Percentiles rank a stretch among this genome's conserved stretches.
Conservation (phyloP, 495 filamentous ascomycete genomes). For the Glarea lozoyensis region DNA sequence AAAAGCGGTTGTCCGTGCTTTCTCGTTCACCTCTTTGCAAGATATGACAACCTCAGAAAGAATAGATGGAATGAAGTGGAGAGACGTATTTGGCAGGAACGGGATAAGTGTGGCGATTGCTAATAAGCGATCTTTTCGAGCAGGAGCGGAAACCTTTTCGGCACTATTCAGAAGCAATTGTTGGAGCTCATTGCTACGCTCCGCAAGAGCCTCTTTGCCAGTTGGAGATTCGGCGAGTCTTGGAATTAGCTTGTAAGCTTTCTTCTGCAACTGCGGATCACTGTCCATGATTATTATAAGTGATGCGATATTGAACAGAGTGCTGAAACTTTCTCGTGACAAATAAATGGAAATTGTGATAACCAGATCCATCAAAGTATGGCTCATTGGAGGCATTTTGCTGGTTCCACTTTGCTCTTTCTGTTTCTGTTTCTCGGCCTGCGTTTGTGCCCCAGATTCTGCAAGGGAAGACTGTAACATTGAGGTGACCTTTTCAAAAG, state of each 20-base stretch:
- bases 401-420: constrained; percentile 48
- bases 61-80: constrained; percentile 88
- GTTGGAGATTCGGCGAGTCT: constrained; percentile 71
- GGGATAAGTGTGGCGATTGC: constrained; percentile 73
- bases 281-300: constrained; percentile 64
- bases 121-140: constrained; percentile 72
- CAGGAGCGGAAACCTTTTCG: constrained; percentile 75
- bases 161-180: constrained; percentile 63
- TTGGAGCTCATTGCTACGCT: constrained; percentile 69
- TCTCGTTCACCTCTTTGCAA: constrained; percentile 95
- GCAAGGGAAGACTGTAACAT: constrained; percentile 72
- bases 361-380: constrained; percentile 92
- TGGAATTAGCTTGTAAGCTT: constrained; percentile 95
- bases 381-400: constrained; percentile 82
- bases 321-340: constrained; percentile 68
- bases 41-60: constrained; percentile 89
- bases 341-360: constrained; percentile 93
- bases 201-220: constrained; percentile 60
- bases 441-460: constrained; percentile 42
- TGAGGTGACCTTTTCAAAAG: constrained; percentile 72
- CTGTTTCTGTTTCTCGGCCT: constrained; percentile 49
- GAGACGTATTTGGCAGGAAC: constrained; percentile 60
- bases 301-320: constrained; percentile 75
- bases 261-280: constrained; percentile 97
- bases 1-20: constrained; percentile 79